A percentile compares a stretch with the other conserved stretches of the same genome.
Evolutionary conservation across 2,329 filamentous ascomycete genomes (phyloP).

Genomic region (Clonostachys solani): DNA sequence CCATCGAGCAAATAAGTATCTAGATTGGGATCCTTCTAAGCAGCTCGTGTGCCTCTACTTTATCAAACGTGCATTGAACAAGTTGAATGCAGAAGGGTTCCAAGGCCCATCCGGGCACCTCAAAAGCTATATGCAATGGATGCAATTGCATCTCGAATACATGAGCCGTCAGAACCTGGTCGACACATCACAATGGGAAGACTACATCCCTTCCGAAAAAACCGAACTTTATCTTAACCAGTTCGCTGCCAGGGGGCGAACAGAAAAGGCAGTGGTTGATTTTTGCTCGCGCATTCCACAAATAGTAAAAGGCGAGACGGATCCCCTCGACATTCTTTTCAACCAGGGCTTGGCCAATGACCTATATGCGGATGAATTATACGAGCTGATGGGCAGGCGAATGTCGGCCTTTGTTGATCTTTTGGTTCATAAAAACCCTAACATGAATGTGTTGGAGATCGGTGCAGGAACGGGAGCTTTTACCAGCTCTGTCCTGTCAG

Average conservation of each 20-base stretch:
- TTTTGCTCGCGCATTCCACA: neutral
- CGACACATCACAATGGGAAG: too few relatives aligned
- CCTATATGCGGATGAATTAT: neutral
- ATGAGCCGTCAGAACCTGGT: too few relatives aligned
- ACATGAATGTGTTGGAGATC: constrained; percentile 21
- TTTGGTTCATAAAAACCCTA: neutral
- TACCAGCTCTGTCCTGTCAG: constrained; percentile 24
- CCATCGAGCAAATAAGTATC: neutral
- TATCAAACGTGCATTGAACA: too few relatives aligned
- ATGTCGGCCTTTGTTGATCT: neutral
- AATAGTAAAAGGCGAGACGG: neutral
- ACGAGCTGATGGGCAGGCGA: too few relatives aligned
- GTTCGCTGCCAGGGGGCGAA: too few relatives aligned
- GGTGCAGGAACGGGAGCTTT: constrained; percentile 36
- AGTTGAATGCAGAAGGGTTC: too few relatives aligned
- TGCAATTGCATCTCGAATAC: too few relatives aligned
- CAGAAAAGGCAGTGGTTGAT: neutral
- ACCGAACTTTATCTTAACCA: neutral
- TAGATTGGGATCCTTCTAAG: neutral
- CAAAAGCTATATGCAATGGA: too few relatives aligned
- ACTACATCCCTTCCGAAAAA: too few relatives aligned
- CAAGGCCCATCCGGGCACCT: too few relatives aligned
- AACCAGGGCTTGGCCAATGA: neutral
- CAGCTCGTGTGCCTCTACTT: neutral
- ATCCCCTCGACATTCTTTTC: neutral